Evolutionary conservation across 352 stramenopile genomes (phyloP).

Genomic region (Globisporangium megalacanthum): DNA sequence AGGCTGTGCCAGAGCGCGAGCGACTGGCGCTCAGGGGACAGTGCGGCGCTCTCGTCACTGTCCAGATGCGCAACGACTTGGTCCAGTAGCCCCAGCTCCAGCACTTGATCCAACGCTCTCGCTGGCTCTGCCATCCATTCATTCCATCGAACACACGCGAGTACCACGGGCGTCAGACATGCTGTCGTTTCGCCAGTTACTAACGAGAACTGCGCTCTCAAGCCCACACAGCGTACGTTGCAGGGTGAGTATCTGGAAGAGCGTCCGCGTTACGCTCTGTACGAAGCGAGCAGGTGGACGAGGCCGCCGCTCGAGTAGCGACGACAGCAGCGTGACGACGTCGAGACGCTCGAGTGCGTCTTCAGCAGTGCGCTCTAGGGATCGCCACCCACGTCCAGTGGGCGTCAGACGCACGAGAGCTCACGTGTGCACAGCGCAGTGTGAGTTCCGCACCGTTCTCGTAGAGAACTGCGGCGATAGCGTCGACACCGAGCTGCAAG

Average conservation of each 20-base stretch:
- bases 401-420: no score
- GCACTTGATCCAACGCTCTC: conserved; percentile 12
- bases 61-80: conserved; percentile 30
- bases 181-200: neutral
- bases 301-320: conserved; percentile 18
- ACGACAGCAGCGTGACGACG: conserved; percentile 20
- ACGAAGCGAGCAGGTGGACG: conserved; percentile 15
- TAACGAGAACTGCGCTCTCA: no score
- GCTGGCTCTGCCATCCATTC: conserved; percentile 1
- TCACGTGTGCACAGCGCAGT: no score
- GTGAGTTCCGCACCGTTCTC: conserved; percentile 28
- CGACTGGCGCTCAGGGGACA: neutral
- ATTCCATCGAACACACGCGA: neutral
- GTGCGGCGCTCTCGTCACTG: conserved; percentile 3
- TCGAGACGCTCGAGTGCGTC: conserved; percentile 22
- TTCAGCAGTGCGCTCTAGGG: conserved; percentile 20
- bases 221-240: conserved; percentile 17
- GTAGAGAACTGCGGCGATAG: conserved; percentile 31
- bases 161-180: neutral
- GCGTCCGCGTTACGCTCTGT: conserved; percentile 22
- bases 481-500: conserved; percentile 19
- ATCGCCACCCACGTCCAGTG: neutral
- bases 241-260: conserved; percentile 43
- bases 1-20: conserved; percentile 44
- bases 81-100: conserved; percentile 28